Percentiles rank a stretch among this genome's conserved stretches.
These are phyloP conservation scores for Silene noctiflora DNA, from an alignment of 179 eudicot species.

Conservation along the genomic window DNA sequence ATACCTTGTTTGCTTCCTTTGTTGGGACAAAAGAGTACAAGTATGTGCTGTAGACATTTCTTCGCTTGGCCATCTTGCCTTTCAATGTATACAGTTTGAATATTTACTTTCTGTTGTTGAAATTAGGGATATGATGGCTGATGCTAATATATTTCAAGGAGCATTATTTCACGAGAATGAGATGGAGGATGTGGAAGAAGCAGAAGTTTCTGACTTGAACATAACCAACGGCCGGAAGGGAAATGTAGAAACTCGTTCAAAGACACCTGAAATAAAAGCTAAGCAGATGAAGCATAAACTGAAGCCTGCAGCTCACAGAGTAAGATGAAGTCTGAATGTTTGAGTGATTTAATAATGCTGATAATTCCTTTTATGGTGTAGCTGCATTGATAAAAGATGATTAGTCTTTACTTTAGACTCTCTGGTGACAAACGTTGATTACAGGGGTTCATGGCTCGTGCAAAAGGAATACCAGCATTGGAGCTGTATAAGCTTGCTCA, in stretches of 20 bases:
- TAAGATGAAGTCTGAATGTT: slow-evolving; percentile 29
- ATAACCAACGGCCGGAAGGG: slow-evolving; percentile 35
- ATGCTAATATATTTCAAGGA: slow-evolving; percentile 96
- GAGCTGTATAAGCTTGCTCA: slow-evolving; percentile 96
- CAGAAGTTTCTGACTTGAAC: slow-evolving; percentile 42
- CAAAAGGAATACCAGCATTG: slow-evolving; percentile 97
- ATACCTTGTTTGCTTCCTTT: slow-evolving; percentile 93
- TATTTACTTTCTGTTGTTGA: slow-evolving; percentile 17
- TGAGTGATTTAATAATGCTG: slow-evolving; percentile 1
- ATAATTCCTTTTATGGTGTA: neutral
- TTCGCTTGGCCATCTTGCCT: slow-evolving; percentile 10
- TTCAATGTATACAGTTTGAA: slow-evolving; percentile 17
- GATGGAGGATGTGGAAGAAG: slow-evolving; percentile 46
- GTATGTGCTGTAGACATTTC: slow-evolving; percentile 43
- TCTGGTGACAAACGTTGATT: slow-evolving; percentile 13
- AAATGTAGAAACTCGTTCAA: slow-evolving; percentile 39
- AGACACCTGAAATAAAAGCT: slow-evolving; percentile 47
- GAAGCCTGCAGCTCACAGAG: slow-evolving; percentile 97
- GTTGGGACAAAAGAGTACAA: slow-evolving; percentile 91
- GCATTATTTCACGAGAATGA: slow-evolving; percentile 80
- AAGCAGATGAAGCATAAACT: slow-evolving; percentile 50
- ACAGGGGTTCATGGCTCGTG: slow-evolving; percentile 98
- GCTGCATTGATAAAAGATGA: neutral
- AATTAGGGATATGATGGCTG: slow-evolving; percentile 88
- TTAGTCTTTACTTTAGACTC: neutral